Evolutionary conservation across 495 filamentous ascomycete genomes (phyloP), one percentile per base, ranked within the genome.

Genomic region (Aspergillus campestris): DNA sequence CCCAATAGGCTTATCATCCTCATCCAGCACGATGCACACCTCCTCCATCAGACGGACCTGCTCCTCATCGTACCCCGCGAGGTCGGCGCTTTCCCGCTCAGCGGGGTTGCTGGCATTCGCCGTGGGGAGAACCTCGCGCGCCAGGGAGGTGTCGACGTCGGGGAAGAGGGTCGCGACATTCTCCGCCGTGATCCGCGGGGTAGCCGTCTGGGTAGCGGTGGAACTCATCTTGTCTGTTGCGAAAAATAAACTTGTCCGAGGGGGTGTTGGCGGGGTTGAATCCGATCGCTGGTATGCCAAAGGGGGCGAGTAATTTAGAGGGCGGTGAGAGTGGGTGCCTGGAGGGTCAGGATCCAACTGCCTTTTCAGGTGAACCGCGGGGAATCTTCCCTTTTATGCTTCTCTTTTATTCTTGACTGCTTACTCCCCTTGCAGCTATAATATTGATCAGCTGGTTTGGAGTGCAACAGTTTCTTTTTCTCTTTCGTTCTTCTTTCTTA

Each of bases 41-140:
- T 99, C 92, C 49, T 99, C 94, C 92, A 99, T 99, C 53, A 99
- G 69, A 27, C 90, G 83, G 49, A 95, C 90, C 65, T 99, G 92
- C 65, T 96, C 91, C 59, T 87, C 92, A 70, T 99, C 91, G 74
- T 97, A 94, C 37, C 92, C 92, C 35, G 70, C 64, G n/a, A 86
- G 59, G 28, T 83, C 80, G 42, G 59, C 55, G 46, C 67, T 66
- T 31, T 59, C 53, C 30, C 57, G 53, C 11, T 62, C 59, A 34
- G 64, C 59, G 45, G 56, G 44, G 34, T 49, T 56, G 39, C 52
- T 53, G 34, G 34, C 50, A 6, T 48, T 50, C 28, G 62, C 51
- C 29, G 61, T 57, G 46, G 65, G 81, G 43, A 89, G 73, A 43
- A 87, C 72, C 35, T 77, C 70, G 35, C 63, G 63, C 37, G 79